Base-by-base conservation (phyloP, 176 grass and related monocot species). In the Eragrostis nindensis region DNA sequence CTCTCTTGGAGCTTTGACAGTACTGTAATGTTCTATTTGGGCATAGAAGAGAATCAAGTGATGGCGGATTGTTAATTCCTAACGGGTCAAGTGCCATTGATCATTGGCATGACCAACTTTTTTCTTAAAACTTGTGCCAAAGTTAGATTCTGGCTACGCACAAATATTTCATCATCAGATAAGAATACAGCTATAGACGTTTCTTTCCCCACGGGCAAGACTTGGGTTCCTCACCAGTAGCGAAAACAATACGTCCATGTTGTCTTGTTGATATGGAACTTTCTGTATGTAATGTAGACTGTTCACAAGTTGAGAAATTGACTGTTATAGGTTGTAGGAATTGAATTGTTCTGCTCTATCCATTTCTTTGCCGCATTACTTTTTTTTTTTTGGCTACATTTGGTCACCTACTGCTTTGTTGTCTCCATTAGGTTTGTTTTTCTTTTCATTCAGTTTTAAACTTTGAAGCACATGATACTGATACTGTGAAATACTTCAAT, bases 41-140 rank as follows among this genome's bases (percentile, higher is more conserved):
- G 11, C 74, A 48, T 64, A 55, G n/a, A 83, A 79, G 75, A 62
- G 41, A 52, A 62, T 68, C 61, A 83, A 79, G 48, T 15, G 45
- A 56, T 57, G 60, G 15, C 59, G 78, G 19, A 19, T 71, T 81
- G 71, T 81, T 85, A 55, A 70, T 71, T 78, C 42, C 12, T 15
- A 36, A 32, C 44, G 64, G 32, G 22, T 43, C 57, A 77, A 22
- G 40, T 83, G 68, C 80, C 30, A 21, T 29, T 74, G 68, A 83
- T 83, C 68, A 68, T 83, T 83, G 48, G 24, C 44, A 36, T 61
- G 32, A 15, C 50, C 18, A 74, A 80, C 17, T 30, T 26, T 83
- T 44, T 70, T 69, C 60, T 65, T 15, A 7, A 27, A 48, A 62
- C 24, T 44, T 29, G 22, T 74, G 36, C 77, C 43, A 69, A 75